A percentile compares a stretch with the other conserved stretches of the same genome.
phyloP scores from a whole-genome alignment of 2,329 filamentous ascomycete genomes.

The Penicillium sp. region DNA sequence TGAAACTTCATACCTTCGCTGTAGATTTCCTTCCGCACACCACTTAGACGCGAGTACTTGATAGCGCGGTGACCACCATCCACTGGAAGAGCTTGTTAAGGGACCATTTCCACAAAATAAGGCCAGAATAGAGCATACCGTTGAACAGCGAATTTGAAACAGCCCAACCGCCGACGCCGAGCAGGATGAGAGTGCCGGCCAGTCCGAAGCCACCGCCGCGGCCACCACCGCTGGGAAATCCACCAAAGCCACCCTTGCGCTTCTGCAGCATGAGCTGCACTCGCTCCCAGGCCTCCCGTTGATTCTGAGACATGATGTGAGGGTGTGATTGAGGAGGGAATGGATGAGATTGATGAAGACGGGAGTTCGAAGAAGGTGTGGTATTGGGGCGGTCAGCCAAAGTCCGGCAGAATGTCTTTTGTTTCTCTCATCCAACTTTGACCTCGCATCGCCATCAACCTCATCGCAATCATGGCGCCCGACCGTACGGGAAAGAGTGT shows the following conservation, averaged over 20 bases:
- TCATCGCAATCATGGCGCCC: constrained; percentile 41
- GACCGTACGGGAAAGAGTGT: constrained; percentile 47
- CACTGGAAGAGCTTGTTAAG: constrained; percentile 53
- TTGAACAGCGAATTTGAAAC: constrained; percentile 64
- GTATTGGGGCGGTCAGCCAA: constrained; percentile 24
- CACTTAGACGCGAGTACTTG: constrained; percentile 90
- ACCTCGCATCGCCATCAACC: constrained; percentile 5
- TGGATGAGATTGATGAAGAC: constrained; percentile 23
- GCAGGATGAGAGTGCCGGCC: constrained; percentile 54
- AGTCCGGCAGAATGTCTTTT: constrained; percentile 29
- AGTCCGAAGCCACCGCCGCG: constrained; percentile 54
- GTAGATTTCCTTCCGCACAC: constrained; percentile 96
- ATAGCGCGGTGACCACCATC: constrained; percentile 98
- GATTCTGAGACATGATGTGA: constrained; percentile 51
- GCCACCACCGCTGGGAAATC: constrained; percentile 55
- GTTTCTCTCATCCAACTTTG: constrained; percentile 13
- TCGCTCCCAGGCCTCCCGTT: constrained; percentile 64
- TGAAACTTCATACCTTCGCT: constrained; percentile 66
- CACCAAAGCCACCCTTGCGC: constrained; percentile 43
- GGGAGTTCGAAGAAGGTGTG: constrained; percentile 27
- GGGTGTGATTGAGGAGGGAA: constrained; percentile 17
- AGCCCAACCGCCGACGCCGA: constrained; percentile 45
- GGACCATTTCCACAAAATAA: constrained; percentile 4
- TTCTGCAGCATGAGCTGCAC: constrained; percentile 62
- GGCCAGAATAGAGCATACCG: constrained; percentile 46